A percentile compares a stretch with the other conserved stretches of the same genome.
These are phyloP conservation scores for Leishmania mexicana DNA, from an alignment of 208 protist species.

Conservation along the genomic window DNA sequence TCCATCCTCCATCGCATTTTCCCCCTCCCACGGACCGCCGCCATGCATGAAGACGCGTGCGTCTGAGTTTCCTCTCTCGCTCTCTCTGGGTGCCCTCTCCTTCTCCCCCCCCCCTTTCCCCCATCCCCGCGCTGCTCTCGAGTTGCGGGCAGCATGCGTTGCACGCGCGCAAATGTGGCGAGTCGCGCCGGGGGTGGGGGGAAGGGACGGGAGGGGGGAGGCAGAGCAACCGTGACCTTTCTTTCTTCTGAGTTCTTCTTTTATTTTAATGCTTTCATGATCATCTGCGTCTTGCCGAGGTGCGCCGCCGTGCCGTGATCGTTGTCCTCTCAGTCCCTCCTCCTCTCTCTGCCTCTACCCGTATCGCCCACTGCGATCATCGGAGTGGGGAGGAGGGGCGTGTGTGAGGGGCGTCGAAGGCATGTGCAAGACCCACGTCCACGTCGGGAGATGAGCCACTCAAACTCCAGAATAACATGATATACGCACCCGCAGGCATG, in stretches of 20 bases:
- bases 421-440: neutral
- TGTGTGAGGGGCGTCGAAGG: neutral
- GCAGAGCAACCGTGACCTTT: neutral
- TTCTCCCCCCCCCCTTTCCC: too few relatives aligned
- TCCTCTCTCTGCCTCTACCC: neutral
- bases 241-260: neutral
- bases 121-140: neutral
- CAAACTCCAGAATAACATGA: neutral
- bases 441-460: neutral
- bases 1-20: neutral
- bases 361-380: neutral
- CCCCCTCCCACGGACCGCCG: neutral
- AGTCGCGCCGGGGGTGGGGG: neutral
- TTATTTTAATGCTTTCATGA: neutral
- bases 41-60: neutral
- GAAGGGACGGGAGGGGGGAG: neutral
- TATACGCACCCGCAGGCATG: neutral
- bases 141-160: neutral
- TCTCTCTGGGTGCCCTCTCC: neutral
- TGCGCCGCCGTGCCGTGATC: neutral
- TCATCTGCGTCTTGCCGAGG: neutral
- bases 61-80: neutral
- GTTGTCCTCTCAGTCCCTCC: neutral
- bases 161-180: neutral
- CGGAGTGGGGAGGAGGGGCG: neutral